A percentile compares a stretch with the other conserved stretches of the same genome.
phyloP scores from a whole-genome alignment of 2,329 filamentous ascomycete genomes.

The Microthyrium microscopicum region DNA sequence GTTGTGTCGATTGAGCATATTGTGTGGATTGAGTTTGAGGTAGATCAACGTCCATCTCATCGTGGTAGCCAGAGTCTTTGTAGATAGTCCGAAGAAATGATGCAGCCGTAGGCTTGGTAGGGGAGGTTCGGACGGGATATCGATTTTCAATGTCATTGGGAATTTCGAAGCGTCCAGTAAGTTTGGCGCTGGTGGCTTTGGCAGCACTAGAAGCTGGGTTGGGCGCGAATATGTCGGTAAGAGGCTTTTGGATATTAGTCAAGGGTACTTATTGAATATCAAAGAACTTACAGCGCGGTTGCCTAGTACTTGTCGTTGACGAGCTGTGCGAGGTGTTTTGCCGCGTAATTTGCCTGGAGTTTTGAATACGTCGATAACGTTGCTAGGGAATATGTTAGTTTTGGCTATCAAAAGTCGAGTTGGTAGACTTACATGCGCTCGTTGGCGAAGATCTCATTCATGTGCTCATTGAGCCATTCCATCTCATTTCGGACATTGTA shows the following conservation, averaged over 20 bases:
- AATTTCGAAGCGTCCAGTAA: conserved; percentile 35
- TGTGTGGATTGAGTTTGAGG: no score
- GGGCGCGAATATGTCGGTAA: conserved; percentile 31
- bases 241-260: conserved; percentile 19
- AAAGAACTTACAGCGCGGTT: conserved; percentile 46
- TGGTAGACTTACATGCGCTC: conserved; percentile 58
- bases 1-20: no score
- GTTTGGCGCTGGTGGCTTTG: conserved; percentile 34
- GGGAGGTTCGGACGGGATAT: conserved; percentile 17
- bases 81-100: conserved; percentile 20
- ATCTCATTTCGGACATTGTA: conserved; percentile 87
- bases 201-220: conserved; percentile 27
- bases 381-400: conserved; percentile 37
- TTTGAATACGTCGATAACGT: conserved; percentile 91
- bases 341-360: conserved; percentile 70
- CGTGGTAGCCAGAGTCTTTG: conserved; percentile 55
- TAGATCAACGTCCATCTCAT: conserved; percentile 28
- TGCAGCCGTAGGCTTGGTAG: conserved; percentile 18
- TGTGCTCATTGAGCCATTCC: conserved; percentile 97
- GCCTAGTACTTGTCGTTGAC: conserved; percentile 42
- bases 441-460: conserved; percentile 81
- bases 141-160: conserved; percentile 16
- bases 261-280: no score
- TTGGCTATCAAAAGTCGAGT: conserved; percentile 6
- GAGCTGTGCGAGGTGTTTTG: conserved; percentile 58